Evolutionary conservation across 306 rosid species (phyloP).

Genomic region (Sicyos baderoa): DNA sequence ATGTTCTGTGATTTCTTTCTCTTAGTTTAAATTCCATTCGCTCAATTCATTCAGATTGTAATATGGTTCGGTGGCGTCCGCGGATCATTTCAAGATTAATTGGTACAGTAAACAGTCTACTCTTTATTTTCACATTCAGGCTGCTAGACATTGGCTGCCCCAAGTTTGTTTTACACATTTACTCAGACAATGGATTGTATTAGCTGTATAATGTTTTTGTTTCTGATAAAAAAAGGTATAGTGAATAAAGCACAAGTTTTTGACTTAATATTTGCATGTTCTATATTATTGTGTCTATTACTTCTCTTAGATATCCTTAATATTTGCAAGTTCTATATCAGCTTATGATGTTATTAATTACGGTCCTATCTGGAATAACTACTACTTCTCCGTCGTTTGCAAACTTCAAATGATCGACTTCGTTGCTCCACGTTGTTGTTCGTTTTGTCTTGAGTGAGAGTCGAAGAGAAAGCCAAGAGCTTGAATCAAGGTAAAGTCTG

Average conservation of each 20-base stretch:
- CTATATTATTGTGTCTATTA: not conserved
- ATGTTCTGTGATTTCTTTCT: constrained; percentile 3
- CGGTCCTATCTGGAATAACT: constrained; percentile 30
- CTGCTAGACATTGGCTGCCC: constrained; percentile 13
- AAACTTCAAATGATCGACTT: constrained; percentile 47
- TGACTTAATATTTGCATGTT: constrained; percentile 4
- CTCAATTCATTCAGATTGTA: constrained; percentile 17
- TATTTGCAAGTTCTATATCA: too few species aligned
- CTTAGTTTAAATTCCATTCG: constrained; percentile 15
- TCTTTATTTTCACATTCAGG: constrained; percentile 18
- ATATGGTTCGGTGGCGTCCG: constrained; percentile 5
- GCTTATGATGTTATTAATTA: too few species aligned
- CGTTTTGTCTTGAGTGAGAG: constrained; percentile 45
- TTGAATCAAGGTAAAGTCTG: constrained; percentile 85
- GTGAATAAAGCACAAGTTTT: constrained; percentile 18
- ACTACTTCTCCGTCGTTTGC: constrained; percentile 40
- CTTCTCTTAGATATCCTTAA: not conserved
- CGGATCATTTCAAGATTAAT: constrained; percentile 17
- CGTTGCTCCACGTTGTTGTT: constrained; percentile 42
- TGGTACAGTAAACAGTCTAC: constrained; percentile 21
- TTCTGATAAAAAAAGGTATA: constrained; percentile 9
- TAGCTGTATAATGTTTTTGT: constrained; percentile 18
- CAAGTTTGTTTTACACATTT: constrained; percentile 17
- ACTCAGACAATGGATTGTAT: constrained; percentile 17
- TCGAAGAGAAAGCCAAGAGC: constrained; percentile 61